These are phyloP conservation scores for Yamadazyma sp. DNA, from an alignment of 1,139 yeast species.

Conservation along the genomic window DNA sequence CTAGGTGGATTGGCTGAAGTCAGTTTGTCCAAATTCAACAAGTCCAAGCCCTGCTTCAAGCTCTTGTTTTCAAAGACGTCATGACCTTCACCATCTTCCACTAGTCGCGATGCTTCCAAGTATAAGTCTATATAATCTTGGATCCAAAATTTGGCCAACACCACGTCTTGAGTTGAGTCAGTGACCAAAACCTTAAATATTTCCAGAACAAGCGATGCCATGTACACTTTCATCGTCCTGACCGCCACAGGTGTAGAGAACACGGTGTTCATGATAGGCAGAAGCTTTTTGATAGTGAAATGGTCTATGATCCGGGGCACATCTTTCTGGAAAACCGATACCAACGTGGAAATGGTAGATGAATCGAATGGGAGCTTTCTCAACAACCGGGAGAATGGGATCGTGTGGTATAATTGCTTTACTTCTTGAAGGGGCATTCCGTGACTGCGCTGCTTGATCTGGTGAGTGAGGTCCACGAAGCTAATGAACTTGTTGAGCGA, in stretches of 20 bases:
- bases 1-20: not conserved
- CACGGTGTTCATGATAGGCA: conserved; percentile 4
- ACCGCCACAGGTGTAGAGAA: conserved; percentile 3
- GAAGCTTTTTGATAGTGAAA: conserved; percentile 4
- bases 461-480: conserved; percentile 48
- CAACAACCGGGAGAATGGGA: conserved; percentile 6
- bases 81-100: not conserved
- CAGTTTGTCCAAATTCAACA: conserved; percentile 3
- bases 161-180: not conserved
- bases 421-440: not conserved
- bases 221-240: conserved; percentile 8
- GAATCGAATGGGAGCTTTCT: conserved; percentile 6
- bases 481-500: conserved; percentile 58
- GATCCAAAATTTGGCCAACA: conserved; percentile 9
- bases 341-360: not conserved
- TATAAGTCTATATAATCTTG: conserved; percentile 11
- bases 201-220: conserved; percentile 3
- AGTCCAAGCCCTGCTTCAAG: conserved; percentile 8
- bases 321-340: conserved; percentile 3
- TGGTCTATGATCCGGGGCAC: not conserved
- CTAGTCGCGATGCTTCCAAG: conserved; percentile 8
- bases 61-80: conserved; percentile 6
- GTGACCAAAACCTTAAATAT: conserved; percentile 2
- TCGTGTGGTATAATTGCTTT: conserved; percentile 1
- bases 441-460: not conserved